Percentiles rank a stretch among this genome's conserved stretches.
Conservation (phyloP, 2,329 filamentous ascomycete genomes). For the Lizonia empirigonia region DNA sequence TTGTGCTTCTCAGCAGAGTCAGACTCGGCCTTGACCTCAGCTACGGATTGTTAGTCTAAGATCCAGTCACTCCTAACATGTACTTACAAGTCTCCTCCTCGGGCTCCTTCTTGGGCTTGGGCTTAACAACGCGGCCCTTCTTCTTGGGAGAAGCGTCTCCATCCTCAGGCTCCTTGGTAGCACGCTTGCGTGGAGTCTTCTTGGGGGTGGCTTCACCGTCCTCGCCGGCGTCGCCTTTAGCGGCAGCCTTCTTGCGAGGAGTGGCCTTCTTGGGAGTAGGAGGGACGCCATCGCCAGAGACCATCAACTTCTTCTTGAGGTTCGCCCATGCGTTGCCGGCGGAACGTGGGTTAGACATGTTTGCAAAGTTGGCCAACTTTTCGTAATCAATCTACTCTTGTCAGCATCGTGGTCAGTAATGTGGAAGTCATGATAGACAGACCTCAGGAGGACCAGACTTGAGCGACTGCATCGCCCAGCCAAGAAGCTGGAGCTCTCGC, state of each 20-base stretch:
- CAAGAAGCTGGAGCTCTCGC: conserved; percentile 44
- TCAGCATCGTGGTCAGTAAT: conserved; percentile 12
- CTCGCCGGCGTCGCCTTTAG: conserved; percentile 14
- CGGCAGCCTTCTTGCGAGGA: conserved; percentile 32
- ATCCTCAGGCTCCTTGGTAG: conserved; percentile 40
- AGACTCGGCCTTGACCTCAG: conserved; percentile 16
- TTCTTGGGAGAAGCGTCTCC: conserved; percentile 38
- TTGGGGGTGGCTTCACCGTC: conserved; percentile 30
- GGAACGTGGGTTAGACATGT: conserved; percentile 47
- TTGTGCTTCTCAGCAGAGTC: conserved; percentile 6
- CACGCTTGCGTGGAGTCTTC: conserved; percentile 41
- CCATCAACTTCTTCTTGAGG: conserved; percentile 42
- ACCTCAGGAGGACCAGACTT: conserved; percentile 47
- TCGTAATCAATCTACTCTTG: conserved; percentile 50
- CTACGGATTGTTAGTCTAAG: conserved; percentile 5
- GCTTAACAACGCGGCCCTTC: conserved; percentile 30
- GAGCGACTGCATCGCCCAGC: conserved; percentile 46
- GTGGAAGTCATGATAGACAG: not conserved
- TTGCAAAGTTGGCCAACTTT: conserved; percentile 42
- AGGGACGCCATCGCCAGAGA: conserved; percentile 13
- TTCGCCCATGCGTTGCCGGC: conserved; percentile 47
- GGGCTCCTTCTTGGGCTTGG: conserved; percentile 29
- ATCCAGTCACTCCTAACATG: not conserved
- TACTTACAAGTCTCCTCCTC: conserved; percentile 26
- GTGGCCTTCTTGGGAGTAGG: conserved; percentile 27